These are phyloP conservation scores for Cyclocybe cylindracea DNA, from an alignment of 768 basidiomycete genomes.

Conservation along the genomic window DNA sequence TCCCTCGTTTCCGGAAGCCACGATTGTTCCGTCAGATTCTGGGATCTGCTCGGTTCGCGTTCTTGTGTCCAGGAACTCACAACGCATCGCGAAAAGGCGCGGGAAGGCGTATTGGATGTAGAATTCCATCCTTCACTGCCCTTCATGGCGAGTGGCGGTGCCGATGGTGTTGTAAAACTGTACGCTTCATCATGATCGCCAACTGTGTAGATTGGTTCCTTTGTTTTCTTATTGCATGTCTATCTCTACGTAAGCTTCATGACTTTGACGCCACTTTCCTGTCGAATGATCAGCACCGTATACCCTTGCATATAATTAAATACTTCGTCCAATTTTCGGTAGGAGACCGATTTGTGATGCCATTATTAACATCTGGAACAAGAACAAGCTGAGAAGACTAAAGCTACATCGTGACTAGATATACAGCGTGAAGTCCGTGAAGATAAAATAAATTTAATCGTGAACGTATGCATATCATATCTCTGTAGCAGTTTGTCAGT, in stretches of 20 bases:
- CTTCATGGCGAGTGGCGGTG: constrained; percentile 92
- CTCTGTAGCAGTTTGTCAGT: constrained; percentile 22
- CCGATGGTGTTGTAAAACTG: constrained; percentile 91
- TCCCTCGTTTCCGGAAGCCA: constrained; percentile 88
- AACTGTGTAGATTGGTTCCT: constrained; percentile 19
- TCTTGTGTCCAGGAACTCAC: constrained; percentile 89
- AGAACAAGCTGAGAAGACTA: constrained; percentile 27
- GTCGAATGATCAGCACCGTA: constrained; percentile 16
- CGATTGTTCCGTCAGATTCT: constrained; percentile 93
- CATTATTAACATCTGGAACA: constrained; percentile 4
- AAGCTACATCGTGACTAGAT: constrained; percentile 38
- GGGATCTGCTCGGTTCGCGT: constrained; percentile 83
- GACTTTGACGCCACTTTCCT: constrained; percentile 14
- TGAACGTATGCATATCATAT: constrained; percentile 25
- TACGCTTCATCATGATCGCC: constrained; percentile 77
- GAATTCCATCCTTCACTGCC: constrained; percentile 83
- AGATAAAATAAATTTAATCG: constrained; percentile 7
- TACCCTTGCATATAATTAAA: constrained; percentile 13
- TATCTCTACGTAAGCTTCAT: constrained; percentile 20
- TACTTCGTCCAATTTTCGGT: neutral
- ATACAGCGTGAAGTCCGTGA: constrained; percentile 29
- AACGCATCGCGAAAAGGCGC: constrained; percentile 84
- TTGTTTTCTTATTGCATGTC: constrained; percentile 27
- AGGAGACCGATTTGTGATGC: constrained; percentile 1
- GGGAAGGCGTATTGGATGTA: constrained; percentile 89